Evolutionary conservation across 495 filamentous ascomycete genomes (phyloP), one percentile per base, ranked within the genome.

Genomic region (Hypoxylon rickii): DNA sequence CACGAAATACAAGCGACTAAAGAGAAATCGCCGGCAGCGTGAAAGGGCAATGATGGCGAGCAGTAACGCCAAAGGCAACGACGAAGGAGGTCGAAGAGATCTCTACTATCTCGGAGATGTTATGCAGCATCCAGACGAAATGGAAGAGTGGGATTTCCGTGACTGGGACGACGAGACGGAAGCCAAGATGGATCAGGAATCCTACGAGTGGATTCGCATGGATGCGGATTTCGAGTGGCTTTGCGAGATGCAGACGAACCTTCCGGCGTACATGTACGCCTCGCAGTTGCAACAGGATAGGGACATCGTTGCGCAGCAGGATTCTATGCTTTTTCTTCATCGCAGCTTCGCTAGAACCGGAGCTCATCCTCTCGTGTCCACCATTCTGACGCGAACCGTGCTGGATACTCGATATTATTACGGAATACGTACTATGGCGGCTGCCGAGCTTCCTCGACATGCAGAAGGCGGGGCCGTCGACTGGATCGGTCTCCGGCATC

Each of bases 181-280:
- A 66, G 80, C 86, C 6, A 79, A 81, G 52, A 99, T 99, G 95
- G 89, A 90, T 32, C 85, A 91, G 45, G 94, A 99, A 66, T 94
- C 88, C 2, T 99, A 97, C 66, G 94, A 99, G 69, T 99, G 94
- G 94, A 94, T 97, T 53, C 85, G 94, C 12, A 89, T 97, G 79
- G 94, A 99, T 72, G 90, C 92, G 15, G 94, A 99, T 70, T 97
- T 97, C 61, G 94, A 99, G 66, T 99, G 94, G 94, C 84, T 97
- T 32, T 92, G 89, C 73, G 86, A 87, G 44, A 83, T 83, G 33
- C 65, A 72, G 12, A 79, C 92, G 41, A 84, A 81, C 22, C 89
- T 96, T 84, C 90, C 89, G 6, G 80, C 87, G 1, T 97, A 97
- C 75, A 99, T 99, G 94, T 96, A 90, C 66, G 79, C 96, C 46